phyloP scores from a whole-genome alignment of 768 basidiomycete species.

The Russula vinacea region DNA sequence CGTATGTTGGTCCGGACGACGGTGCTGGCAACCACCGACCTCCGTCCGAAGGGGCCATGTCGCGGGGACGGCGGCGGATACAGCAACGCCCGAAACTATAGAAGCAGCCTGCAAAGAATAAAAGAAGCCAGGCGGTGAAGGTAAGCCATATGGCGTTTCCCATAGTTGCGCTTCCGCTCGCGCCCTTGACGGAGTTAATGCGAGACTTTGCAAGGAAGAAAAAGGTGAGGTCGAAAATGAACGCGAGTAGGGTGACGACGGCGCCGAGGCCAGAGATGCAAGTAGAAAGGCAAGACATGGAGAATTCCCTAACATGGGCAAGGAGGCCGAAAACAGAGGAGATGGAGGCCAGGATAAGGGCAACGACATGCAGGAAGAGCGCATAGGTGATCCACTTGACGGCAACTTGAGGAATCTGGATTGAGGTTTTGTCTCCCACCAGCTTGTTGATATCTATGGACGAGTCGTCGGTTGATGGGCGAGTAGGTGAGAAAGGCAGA shows the following conservation, averaged over 20 bases:
- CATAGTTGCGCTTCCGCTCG: constrained; percentile 71
- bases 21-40: constrained; percentile 28
- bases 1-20: constrained; percentile 39
- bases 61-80: constrained; percentile 52
- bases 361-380: constrained; percentile 88
- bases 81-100: constrained; percentile 84
- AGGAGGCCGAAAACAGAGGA: constrained; percentile 81
- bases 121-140: constrained; percentile 76
- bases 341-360: constrained; percentile 66
- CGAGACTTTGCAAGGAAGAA: constrained; percentile 88
- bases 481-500: neutral
- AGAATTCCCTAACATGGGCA: constrained; percentile 83
- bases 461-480: neutral
- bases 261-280: constrained; percentile 82
- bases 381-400: constrained; percentile 97
- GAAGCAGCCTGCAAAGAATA: constrained; percentile 90
- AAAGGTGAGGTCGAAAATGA: constrained; percentile 87
- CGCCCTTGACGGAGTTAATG: constrained; percentile 69
- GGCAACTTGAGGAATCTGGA: constrained; percentile 76
- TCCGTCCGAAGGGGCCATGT: constrained; percentile 35
- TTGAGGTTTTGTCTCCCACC: constrained; percentile 59
- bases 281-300: constrained; percentile 79
- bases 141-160: constrained; percentile 93
- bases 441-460: constrained; percentile 73
- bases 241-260: constrained; percentile 73